phyloP scores from a whole-genome alignment of 1,139 yeast species.

The Suhomyces terraborum region DNA sequence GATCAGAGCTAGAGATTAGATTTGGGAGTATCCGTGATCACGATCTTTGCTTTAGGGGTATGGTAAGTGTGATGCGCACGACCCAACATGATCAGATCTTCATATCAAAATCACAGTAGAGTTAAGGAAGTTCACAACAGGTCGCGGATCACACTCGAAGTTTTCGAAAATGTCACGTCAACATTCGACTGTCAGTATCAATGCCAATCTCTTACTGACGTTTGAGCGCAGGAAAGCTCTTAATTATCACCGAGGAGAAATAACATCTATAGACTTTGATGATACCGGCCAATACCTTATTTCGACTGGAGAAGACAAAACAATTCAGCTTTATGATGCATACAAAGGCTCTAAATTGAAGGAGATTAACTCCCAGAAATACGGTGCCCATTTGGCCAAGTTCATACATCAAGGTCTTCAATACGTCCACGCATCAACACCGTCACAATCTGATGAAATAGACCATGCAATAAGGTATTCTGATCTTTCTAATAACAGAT shows the following conservation, averaged over 20 bases:
- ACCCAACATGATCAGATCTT: slow-evolving; percentile 6
- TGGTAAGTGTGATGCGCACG: slow-evolving; percentile 7
- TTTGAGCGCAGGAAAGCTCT: slow-evolving; percentile 62
- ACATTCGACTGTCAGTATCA: slow-evolving; percentile 27
- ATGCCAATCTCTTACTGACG: slow-evolving; percentile 45
- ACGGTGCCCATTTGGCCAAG: slow-evolving; percentile 85
- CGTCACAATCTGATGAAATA: slow-evolving; percentile 32
- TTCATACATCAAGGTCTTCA: slow-evolving; percentile 78
- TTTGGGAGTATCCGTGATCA: slow-evolving; percentile 1
- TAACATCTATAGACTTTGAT: slow-evolving; percentile 84
- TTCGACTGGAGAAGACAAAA: slow-evolving; percentile 79
- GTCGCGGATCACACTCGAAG: too few species aligned
- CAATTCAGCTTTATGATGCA: slow-evolving; percentile 81
- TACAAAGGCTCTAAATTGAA: slow-evolving; percentile 65
- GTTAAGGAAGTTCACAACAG: too few species aligned
- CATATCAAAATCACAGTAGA: too few species aligned
- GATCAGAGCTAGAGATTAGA: not conserved
- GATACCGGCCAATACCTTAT: slow-evolving; percentile 80
- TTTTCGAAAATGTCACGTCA: slow-evolving; percentile 7
- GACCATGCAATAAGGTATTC: slow-evolving; percentile 76
- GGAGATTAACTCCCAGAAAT: slow-evolving; percentile 80
- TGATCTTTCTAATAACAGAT: slow-evolving; percentile 75
- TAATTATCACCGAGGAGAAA: slow-evolving; percentile 55
- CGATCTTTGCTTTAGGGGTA: slow-evolving; percentile 11
- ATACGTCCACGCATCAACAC: slow-evolving; percentile 83